Base-by-base conservation (phyloP, 176 grass and related monocot species). In the Musa beccarii region DNA sequence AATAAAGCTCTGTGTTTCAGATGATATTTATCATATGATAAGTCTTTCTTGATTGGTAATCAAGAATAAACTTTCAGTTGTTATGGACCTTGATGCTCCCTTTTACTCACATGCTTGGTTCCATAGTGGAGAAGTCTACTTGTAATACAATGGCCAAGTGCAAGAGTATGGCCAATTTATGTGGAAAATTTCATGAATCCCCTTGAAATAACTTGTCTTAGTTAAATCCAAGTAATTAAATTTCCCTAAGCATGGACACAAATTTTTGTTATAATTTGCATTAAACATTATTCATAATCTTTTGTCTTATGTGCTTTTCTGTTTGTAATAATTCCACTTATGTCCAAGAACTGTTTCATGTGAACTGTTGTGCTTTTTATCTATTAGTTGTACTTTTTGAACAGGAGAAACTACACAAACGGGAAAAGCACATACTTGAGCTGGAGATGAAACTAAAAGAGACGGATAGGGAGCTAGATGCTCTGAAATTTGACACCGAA, bases 401-500 rank as follows among this genome's bases (percentile, higher is more conserved):
- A 68, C 79, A 99, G 95, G 95, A 99, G 51, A 90, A 99, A 94
- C 69, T 99, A 10, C 84, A 82, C 78, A 91, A 99, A 65, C 84
- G 91, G 76, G 90, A 94, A 57, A 81, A 91, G 20, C 88, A 88
- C 81, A 91, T 92, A 71, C 84, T 87, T 85, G 95, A 94, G 56
- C 77, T 99, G 11, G 91, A 94, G 87, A 79, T 85, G 81, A 94
- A 94, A 75, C 83, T 99, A 19, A 77, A 86, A 80, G 86, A 94
- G 61, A 94, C 80, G 21, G 83, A 94, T 26, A 89, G 90, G 80
- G 88, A 99, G 75, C 51, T 99, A 75, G 75, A 80, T 53, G 70
- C 95, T 81, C 29, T 99, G 67, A 90, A 94, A 79, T 89, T 99
- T 71, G 91, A 99, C 68, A 92, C 85, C 84, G 90, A 99, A 82